phyloP scores from a whole-genome alignment of 306 rosid genomes.

The Purshia tridentata region DNA sequence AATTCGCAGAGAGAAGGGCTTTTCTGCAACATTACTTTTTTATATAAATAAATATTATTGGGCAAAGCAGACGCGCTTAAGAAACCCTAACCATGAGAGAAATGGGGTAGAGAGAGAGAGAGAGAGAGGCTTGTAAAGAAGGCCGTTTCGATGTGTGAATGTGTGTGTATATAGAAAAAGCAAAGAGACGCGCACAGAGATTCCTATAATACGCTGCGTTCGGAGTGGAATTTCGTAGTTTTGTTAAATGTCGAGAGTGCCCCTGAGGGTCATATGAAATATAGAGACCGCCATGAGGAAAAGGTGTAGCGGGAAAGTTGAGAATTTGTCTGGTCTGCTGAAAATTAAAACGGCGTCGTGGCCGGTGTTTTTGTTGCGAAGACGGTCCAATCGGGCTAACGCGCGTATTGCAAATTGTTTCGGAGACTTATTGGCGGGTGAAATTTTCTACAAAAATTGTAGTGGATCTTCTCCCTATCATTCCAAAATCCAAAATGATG shows the following conservation, averaged over 20 bases:
- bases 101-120: slow-evolving; percentile 10
- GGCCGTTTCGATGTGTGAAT: slow-evolving; percentile 9
- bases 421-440: not conserved
- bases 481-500: too few relatives aligned
- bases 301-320: slow-evolving; percentile 11
- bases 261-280: slow-evolving; percentile 21
- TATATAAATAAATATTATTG: not conserved
- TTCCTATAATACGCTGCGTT: slow-evolving; percentile 42
- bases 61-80: slow-evolving; percentile 30
- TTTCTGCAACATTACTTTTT: slow-evolving; percentile 26
- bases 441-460: not conserved
- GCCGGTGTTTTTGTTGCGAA: not conserved
- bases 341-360: not conserved
- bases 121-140: not conserved
- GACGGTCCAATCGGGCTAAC: not conserved
- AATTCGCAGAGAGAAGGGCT: slow-evolving; percentile 19
- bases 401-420: not conserved
- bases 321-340: not conserved
- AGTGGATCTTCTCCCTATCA: too few relatives aligned
- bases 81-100: slow-evolving; percentile 67
- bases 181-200: slow-evolving; percentile 14
- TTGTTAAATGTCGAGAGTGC: slow-evolving; percentile 16
- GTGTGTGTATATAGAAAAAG: not conserved
- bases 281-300: not conserved
- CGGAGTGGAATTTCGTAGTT: not conserved